Conservation (phyloP, 768 basidiomycete genomes). For the Lactifluus piperatus region DNA sequence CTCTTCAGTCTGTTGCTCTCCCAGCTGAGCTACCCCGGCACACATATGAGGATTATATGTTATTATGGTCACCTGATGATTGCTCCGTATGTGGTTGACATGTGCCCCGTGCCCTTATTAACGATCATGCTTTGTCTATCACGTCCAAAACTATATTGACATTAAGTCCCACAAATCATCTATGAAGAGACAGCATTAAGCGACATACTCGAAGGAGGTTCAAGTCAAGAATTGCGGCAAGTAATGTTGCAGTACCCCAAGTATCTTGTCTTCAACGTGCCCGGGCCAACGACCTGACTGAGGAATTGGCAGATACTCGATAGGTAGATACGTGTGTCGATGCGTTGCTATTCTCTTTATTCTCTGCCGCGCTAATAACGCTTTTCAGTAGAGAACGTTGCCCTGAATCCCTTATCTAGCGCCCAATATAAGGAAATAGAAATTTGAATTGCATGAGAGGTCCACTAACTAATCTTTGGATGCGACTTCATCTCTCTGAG, state of each 20-base stretch:
- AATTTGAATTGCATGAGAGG: background rate
- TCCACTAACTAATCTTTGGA: background rate
- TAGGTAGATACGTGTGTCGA: background rate
- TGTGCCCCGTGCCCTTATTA: too few species aligned
- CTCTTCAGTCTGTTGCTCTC: conserved; percentile 28
- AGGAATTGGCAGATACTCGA: background rate
- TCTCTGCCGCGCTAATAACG: background rate
- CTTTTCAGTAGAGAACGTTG: background rate
- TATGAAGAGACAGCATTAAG: background rate
- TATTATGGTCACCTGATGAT: too few species aligned
- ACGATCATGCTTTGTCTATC: too few species aligned
- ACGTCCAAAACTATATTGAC: too few species aligned
- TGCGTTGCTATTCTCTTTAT: background rate
- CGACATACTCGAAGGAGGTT: background rate
- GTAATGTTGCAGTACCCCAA: background rate
- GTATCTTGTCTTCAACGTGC: too few species aligned
- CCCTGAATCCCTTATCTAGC: background rate
- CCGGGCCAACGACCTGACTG: background rate
- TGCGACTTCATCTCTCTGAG: background rate
- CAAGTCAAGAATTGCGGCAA: background rate
- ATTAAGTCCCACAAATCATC: background rate
- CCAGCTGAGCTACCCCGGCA: conserved; percentile 28
- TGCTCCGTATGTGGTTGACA: too few species aligned
- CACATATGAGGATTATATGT: too few species aligned
- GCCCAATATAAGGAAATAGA: background rate